A percentile compares a stretch with the other conserved stretches of the same genome.
phyloP scores from a whole-genome alignment of 2,329 filamentous ascomycete genomes.

The Clarireedia paspali region DNA sequence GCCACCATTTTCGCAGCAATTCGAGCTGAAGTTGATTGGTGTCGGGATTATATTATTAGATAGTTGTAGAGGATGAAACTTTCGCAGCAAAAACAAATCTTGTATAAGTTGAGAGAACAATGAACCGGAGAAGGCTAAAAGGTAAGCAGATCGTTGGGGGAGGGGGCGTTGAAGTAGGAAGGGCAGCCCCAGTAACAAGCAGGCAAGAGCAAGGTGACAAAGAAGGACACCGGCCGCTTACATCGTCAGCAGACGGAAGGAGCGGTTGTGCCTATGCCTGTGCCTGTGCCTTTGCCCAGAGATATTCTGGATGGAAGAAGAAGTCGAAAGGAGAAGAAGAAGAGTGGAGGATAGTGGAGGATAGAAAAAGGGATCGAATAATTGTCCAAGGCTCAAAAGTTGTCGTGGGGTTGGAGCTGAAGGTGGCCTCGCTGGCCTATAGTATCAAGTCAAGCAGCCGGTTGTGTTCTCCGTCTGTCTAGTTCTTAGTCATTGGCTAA shows the following conservation, averaged over 20 bases:
- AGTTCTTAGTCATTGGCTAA: no score
- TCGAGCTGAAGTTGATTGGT: not conserved
- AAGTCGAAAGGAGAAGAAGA: not conserved
- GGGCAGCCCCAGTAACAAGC: not conserved
- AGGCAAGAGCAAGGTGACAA: constrained; percentile 13
- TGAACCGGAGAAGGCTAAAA: not conserved
- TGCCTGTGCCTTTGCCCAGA: no score
- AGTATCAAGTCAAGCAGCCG: no score
- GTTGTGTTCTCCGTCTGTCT: not conserved
- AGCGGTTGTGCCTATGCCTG: not conserved
- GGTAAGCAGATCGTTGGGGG: not conserved
- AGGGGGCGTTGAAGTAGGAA: not conserved
- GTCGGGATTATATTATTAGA: constrained; percentile 1
- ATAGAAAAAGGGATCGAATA: not conserved
- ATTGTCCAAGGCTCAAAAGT: not conserved
- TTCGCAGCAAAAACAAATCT: not conserved
- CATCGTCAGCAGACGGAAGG: constrained; percentile 16
- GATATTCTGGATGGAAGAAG: not conserved
- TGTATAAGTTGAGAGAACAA: not conserved
- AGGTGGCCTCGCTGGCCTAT: no score
- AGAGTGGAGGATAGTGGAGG: not conserved
- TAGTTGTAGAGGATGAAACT: not conserved
- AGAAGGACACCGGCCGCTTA: constrained; percentile 23
- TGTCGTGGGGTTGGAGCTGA: constrained; percentile 6
- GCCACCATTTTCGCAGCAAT: constrained; percentile 60